Evolutionary conservation across 768 basidiomycete species (phyloP).

Genomic region (Naganishia randhawae): DNA sequence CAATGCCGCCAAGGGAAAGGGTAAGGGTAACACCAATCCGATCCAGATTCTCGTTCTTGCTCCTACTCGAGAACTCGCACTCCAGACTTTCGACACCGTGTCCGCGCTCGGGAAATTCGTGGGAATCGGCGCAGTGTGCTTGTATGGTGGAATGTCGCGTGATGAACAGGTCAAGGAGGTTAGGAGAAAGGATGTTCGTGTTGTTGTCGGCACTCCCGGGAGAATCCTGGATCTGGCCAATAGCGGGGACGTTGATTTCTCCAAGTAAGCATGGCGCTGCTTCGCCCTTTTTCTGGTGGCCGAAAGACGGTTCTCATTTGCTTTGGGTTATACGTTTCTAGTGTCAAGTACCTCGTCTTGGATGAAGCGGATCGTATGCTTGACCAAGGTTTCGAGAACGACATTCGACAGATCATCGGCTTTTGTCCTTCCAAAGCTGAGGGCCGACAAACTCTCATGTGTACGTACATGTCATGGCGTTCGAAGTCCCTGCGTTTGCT

Average conservation of each 20-base stretch:
- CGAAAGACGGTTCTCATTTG: neutral
- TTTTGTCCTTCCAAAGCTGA: conserved; percentile 57
- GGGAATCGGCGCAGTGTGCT: conserved; percentile 73
- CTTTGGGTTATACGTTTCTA: conserved; percentile 40
- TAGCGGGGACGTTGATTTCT: conserved; percentile 78
- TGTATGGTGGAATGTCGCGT: conserved; percentile 95
- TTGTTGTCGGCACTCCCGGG: conserved; percentile 94
- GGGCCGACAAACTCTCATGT: conserved; percentile 90
- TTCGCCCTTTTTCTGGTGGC: neutral
- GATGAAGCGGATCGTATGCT: conserved; percentile 99
- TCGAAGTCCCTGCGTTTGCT: neutral
- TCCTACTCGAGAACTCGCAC: conserved; percentile 91
- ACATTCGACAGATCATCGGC: conserved; percentile 84
- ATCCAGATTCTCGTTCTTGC: conserved; percentile 69
- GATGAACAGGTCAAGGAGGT: conserved; percentile 71
- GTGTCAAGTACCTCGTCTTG: conserved; percentile 84
- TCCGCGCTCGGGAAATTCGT: conserved; percentile 65
- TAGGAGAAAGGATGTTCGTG: conserved; percentile 58
- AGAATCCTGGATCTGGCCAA: conserved; percentile 86
- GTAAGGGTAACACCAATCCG: conserved; percentile 34
- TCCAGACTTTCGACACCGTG: conserved; percentile 87
- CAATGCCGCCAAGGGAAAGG: conserved; percentile 40
- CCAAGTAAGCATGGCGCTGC: conserved; percentile 56
- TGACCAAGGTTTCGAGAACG: conserved; percentile 97
- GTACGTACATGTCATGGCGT: conserved; percentile 55